Evolutionary conservation across 164 flowering plant species (phyloP).

Genomic region (Chloranthus sessilifolius): DNA sequence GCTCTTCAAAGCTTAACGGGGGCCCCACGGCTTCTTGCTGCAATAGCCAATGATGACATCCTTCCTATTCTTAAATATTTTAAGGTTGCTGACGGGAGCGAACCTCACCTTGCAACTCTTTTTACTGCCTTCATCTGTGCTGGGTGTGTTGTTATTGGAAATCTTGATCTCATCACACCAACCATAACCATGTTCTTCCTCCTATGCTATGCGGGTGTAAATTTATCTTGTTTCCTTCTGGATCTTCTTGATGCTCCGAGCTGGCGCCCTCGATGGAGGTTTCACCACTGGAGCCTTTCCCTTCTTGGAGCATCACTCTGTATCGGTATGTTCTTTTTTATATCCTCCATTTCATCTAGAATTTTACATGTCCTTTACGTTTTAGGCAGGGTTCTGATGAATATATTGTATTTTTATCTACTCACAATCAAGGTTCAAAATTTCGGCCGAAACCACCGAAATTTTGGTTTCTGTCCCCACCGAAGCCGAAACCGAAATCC

Average conservation of each 20-base stretch:
- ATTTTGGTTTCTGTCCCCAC: no score
- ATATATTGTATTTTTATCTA: no score
- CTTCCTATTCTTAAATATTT: conserved; percentile 95
- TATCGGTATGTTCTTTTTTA: conserved; percentile 50
- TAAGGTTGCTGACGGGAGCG: conserved; percentile 84
- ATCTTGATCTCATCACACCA: conserved; percentile 94
- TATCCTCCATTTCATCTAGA: neutral
- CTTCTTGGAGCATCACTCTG: conserved; percentile 90
- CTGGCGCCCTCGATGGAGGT: conserved; percentile 99
- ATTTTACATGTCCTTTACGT: neutral
- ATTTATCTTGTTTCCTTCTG: conserved; percentile 96
- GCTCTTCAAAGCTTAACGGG: conserved; percentile 98
- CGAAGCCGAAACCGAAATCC: no score
- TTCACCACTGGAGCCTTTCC: conserved; percentile 98
- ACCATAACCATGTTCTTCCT: conserved; percentile 97
- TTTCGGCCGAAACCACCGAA: no score
- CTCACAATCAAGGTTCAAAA: no score
- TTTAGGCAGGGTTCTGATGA: no score
- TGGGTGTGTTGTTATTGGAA: conserved; percentile 88
- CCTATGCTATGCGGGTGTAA: conserved; percentile 93
- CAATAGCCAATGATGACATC: conserved; percentile 99
- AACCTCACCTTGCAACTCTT: conserved; percentile 87
- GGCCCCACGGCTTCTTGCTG: conserved; percentile 97
- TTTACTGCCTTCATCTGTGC: conserved; percentile 90
- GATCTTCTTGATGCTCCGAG: conserved; percentile 99